phyloP scores from a whole-genome alignment of 768 basidiomycete species.

The Boletellus ananas region DNA sequence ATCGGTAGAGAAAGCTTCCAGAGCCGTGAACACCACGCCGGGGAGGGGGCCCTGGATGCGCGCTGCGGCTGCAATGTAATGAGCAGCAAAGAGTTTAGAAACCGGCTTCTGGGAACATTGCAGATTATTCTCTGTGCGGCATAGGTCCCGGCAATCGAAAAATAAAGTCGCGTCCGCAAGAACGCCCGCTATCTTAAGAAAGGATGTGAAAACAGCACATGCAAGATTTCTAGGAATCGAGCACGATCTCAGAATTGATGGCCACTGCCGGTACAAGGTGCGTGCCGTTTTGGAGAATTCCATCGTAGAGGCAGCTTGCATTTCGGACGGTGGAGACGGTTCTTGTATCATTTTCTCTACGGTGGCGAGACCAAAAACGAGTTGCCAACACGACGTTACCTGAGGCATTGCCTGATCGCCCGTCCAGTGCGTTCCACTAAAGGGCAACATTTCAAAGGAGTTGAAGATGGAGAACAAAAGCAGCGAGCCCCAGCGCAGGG shows the following conservation, averaged over 20 bases:
- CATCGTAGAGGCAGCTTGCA: neutral
- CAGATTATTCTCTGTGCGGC: slow-evolving; percentile 23
- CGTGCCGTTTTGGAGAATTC: slow-evolving; percentile 27
- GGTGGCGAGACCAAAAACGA: slow-evolving; percentile 39
- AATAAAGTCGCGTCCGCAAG: slow-evolving; percentile 37
- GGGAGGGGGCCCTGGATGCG: slow-evolving; percentile 27
- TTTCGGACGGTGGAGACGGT: neutral
- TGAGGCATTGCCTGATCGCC: slow-evolving; percentile 3
- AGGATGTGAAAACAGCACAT: slow-evolving; percentile 36
- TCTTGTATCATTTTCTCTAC: slow-evolving; percentile 31
- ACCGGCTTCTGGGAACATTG: neutral
- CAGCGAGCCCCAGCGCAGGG: slow-evolving; percentile 43
- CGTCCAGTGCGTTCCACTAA: neutral
- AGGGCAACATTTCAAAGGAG: neutral
- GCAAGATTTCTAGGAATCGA: slow-evolving; percentile 31
- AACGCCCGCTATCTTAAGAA: slow-evolving; percentile 43
- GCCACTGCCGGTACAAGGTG: slow-evolving; percentile 44
- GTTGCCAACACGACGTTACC: slow-evolving; percentile 34
- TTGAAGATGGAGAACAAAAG: slow-evolving; percentile 35
- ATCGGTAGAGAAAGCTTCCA: slow-evolving; percentile 26
- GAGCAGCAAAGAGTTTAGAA: slow-evolving; percentile 14
- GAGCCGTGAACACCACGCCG: slow-evolving; percentile 29
- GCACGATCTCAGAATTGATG: slow-evolving; percentile 16
- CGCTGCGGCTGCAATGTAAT: slow-evolving; percentile 26
- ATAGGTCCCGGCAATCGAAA: slow-evolving; percentile 35